These are phyloP conservation scores for Phytophthora capsici DNA, from an alignment of 352 stramenopile genomes.

Conservation along the genomic window DNA sequence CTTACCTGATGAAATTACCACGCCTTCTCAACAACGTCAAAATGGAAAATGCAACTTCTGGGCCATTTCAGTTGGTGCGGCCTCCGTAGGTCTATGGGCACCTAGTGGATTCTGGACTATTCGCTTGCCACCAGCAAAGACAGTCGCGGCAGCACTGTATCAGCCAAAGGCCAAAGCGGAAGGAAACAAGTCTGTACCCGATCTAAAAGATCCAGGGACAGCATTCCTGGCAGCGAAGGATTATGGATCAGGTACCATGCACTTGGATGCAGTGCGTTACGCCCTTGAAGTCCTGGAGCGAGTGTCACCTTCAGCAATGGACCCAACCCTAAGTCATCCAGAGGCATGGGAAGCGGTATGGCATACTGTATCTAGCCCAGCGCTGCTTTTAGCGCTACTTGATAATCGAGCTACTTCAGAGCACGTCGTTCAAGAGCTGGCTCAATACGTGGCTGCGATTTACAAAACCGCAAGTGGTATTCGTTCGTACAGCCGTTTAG, in stretches of 20 bases:
- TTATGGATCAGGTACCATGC: conserved; percentile 53
- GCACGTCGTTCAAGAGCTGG: conserved; percentile 66
- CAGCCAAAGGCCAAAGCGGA: not conserved
- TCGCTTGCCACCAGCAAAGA: conserved; percentile 53
- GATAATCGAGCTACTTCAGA: conserved; percentile 40
- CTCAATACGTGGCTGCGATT: conserved; percentile 54
- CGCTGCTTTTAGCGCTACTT: conserved; percentile 72
- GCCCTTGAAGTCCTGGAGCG: conserved; percentile 69
- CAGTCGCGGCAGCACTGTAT: conserved; percentile 39
- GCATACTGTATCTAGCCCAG: conserved; percentile 63
- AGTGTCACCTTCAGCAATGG: conserved; percentile 34
- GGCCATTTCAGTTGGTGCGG: conserved; percentile 55
- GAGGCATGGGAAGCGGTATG: conserved; percentile 42
- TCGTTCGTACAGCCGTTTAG: conserved; percentile 49
- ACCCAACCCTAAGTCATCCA: conserved; percentile 37
- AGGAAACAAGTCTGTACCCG: conserved; percentile 2
- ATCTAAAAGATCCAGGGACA: conserved; percentile 30
- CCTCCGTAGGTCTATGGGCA: conserved; percentile 62
- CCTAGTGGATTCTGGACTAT: conserved; percentile 72
- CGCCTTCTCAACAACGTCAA: conserved; percentile 5
- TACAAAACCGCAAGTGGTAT: conserved; percentile 62
- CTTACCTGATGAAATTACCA: conserved; percentile 34
- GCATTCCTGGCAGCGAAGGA: conserved; percentile 52
- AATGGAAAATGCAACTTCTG: conserved; percentile 47
- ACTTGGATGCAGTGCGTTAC: conserved; percentile 65